A percentile compares a stretch with the other conserved stretches of the same genome.
Evolutionary conservation across 768 basidiomycete genomes (phyloP).

Genomic region (Peribolospora baueri): DNA sequence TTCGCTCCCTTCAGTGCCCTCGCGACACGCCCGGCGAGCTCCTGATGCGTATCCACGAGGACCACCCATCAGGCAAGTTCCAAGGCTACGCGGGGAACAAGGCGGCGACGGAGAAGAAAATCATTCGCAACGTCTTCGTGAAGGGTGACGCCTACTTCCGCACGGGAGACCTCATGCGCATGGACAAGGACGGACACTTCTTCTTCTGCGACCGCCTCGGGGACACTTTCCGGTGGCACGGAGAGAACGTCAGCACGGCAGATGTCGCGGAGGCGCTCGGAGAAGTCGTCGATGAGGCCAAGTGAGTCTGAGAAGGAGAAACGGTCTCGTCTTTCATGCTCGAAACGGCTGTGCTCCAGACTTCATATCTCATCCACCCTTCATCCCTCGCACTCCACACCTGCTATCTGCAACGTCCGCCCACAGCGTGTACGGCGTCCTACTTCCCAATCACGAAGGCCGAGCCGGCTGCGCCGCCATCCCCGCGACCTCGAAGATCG

Average conservation of each 20-base stretch:
- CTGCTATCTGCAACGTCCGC: too few species aligned
- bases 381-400: background rate
- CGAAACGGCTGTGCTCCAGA: slow-evolving; percentile 8
- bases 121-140: slow-evolving; percentile 6
- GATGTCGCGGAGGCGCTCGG: slow-evolving; percentile 6
- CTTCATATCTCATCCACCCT: background rate
- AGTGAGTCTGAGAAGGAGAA: background rate
- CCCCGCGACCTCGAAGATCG: background rate
- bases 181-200: slow-evolving; percentile 1
- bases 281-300: slow-evolving; percentile 3
- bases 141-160: slow-evolving; percentile 4
- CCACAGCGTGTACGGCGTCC: background rate
- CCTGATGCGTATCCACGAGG: slow-evolving; percentile 1
- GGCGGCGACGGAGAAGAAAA: slow-evolving; percentile 9
- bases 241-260: slow-evolving; percentile 8
- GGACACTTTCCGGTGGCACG: slow-evolving; percentile 10
- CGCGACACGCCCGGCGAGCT: slow-evolving; percentile 8
- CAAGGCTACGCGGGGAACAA: slow-evolving; percentile 8
- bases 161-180: slow-evolving; percentile 6
- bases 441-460: slow-evolving; percentile 9
- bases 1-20: background rate
- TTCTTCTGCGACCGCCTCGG: slow-evolving; percentile 9
- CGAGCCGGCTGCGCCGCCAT: slow-evolving; percentile 11
- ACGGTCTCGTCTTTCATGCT: too few species aligned
- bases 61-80: background rate